These are phyloP conservation scores for Wickerhamomyces strasburgensis DNA, from an alignment of 805 yeast genomes.

Conservation along the genomic window DNA sequence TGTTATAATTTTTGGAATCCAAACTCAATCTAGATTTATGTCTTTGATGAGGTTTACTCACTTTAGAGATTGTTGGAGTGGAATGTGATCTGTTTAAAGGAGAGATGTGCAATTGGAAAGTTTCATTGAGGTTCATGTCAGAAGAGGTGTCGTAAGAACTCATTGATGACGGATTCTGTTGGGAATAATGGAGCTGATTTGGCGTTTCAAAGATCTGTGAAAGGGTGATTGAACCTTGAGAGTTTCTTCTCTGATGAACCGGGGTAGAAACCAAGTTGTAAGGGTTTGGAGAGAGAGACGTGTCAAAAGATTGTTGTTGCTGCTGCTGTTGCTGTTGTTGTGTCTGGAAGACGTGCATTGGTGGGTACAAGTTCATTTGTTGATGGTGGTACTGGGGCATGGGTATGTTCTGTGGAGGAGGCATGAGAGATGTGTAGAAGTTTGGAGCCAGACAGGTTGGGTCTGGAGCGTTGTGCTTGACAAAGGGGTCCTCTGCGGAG, in stretches of 20 bases:
- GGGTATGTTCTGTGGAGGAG: slow-evolving; percentile 2
- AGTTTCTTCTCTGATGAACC: slow-evolving; percentile 31
- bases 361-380: slow-evolving; percentile 14
- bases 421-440: slow-evolving; percentile 9
- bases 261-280: slow-evolving; percentile 24
- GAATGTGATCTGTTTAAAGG: slow-evolving; percentile 9
- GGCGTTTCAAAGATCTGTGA: slow-evolving; percentile 17
- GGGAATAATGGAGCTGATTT: neutral
- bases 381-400: slow-evolving; percentile 3
- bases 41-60: neutral
- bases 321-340: neutral
- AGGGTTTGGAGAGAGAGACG: slow-evolving; percentile 21
- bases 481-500: slow-evolving; percentile 5
- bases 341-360: slow-evolving; percentile 15
- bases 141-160: neutral
- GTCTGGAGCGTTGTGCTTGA: too few relatives aligned
- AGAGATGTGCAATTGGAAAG: slow-evolving; percentile 2
- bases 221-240: slow-evolving; percentile 13
- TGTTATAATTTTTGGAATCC: neutral
- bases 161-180: neutral
- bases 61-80: neutral
- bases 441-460: too few relatives aligned
- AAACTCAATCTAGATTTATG: neutral
- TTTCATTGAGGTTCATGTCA: too few relatives aligned
- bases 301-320: slow-evolving; percentile 3